Evolutionary conservation across 2,329 filamentous ascomycete species (phyloP).

Genomic region (Tolypocladium nubicola): DNA sequence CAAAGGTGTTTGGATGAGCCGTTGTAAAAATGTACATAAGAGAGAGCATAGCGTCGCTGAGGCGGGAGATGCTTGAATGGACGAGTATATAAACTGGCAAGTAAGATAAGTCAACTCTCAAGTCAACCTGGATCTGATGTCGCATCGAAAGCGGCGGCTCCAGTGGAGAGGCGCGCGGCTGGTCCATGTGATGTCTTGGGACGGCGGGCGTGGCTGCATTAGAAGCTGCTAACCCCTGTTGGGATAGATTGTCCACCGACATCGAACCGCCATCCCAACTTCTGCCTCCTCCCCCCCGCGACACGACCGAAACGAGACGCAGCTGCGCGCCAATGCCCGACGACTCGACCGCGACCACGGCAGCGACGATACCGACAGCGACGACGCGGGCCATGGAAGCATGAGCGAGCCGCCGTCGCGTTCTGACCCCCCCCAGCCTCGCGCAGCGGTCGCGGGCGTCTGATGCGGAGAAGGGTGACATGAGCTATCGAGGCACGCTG

Average conservation of each 20-base stretch:
- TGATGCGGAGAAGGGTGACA: slow-evolving; percentile 14
- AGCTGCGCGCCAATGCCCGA: background rate
- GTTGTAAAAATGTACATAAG: background rate
- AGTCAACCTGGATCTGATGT: background rate
- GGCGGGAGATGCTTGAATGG: background rate
- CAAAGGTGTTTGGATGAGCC: background rate
- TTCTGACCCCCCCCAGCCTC: background rate
- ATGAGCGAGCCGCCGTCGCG: slow-evolving; percentile 1
- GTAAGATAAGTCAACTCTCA: background rate
- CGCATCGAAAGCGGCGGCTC: background rate
- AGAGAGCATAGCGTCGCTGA: background rate
- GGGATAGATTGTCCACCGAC: slow-evolving; percentile 1
- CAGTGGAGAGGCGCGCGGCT: background rate
- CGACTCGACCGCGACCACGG: background rate
- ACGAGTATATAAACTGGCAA: background rate
- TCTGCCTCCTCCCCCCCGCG: background rate
- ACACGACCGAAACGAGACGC: slow-evolving; percentile 1
- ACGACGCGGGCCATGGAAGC: slow-evolving; percentile 1
- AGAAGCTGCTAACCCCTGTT: slow-evolving; percentile 5
- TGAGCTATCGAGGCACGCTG: slow-evolving; percentile 24
- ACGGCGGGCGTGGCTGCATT: slow-evolving; percentile 1
- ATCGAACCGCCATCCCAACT: slow-evolving; percentile 4
- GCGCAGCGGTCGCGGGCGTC: slow-evolving; percentile 1
- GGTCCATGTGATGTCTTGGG: slow-evolving; percentile 1
- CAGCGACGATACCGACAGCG: background rate